phyloP scores from a whole-genome alignment of 805 yeast species.

The Zygoascus ofunaensis region DNA sequence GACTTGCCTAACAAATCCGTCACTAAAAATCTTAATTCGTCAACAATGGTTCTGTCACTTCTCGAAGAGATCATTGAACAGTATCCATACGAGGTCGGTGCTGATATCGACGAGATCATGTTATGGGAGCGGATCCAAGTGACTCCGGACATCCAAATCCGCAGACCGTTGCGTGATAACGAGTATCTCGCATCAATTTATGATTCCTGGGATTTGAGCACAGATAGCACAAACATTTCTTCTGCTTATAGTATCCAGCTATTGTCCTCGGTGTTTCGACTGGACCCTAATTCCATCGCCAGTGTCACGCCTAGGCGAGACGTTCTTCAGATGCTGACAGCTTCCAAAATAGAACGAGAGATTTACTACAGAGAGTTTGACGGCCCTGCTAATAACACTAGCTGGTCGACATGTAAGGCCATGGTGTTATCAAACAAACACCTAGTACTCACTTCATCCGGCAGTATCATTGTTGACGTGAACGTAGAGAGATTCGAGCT shows the following conservation, averaged over 20 bases:
- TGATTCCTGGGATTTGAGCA: slow-evolving; percentile 16
- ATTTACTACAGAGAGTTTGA: not conserved
- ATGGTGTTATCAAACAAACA: not conserved
- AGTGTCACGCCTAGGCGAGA: slow-evolving; percentile 27
- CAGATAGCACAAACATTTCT: too few species aligned
- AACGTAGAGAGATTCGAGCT: not conserved
- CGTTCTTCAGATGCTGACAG: slow-evolving; percentile 17
- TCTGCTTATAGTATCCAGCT: slow-evolving; percentile 15
- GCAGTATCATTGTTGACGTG: not conserved
- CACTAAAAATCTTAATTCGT: not conserved
- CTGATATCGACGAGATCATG: slow-evolving; percentile 18
- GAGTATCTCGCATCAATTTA: slow-evolving; percentile 19
- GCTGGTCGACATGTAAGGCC: not conserved
- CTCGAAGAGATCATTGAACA: slow-evolving; percentile 6
- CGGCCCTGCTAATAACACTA: not conserved
- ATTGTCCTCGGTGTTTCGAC: slow-evolving; percentile 16
- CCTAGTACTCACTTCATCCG: not conserved
- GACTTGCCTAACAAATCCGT: not conserved
- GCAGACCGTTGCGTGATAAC: slow-evolving; percentile 21
- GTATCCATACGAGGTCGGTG: slow-evolving; percentile 25
- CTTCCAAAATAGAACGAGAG: not conserved
- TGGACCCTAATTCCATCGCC: slow-evolving; percentile 24
- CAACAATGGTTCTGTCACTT: not conserved
- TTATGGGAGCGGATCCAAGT: slow-evolving; percentile 23
- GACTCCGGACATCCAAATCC: slow-evolving; percentile 9